phyloP scores from a whole-genome alignment of 352 stramenopile genomes.

The Pythium brachiatum region DNA sequence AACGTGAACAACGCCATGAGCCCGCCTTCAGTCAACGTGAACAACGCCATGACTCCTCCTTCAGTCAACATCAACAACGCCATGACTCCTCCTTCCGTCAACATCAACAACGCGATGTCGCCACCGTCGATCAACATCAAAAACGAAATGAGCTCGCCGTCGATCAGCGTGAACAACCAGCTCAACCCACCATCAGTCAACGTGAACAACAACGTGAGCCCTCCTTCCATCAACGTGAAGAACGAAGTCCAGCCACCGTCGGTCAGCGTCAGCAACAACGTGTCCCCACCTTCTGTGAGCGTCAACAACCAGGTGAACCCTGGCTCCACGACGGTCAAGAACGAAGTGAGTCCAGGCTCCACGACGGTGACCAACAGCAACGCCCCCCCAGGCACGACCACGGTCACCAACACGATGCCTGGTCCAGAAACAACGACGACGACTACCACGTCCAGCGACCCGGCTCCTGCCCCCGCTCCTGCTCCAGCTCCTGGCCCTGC shows the following conservation, averaged over 20 bases:
- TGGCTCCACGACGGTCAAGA: neutral
- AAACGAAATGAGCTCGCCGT: neutral
- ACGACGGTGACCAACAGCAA: constrained; percentile 13
- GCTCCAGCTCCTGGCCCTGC: neutral
- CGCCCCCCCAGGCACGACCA: neutral
- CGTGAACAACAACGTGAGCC: neutral
- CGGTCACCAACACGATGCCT: neutral
- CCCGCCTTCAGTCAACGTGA: neutral
- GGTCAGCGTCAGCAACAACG: constrained; percentile 4
- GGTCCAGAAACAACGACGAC: neutral
- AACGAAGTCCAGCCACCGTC: neutral
- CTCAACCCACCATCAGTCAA: neutral
- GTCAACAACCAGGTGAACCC: neutral
- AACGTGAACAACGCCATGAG: neutral
- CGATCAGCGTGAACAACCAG: neutral
- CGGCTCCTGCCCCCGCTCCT: neutral
- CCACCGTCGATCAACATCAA: neutral
- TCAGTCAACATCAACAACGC: neutral
- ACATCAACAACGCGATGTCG: neutral
- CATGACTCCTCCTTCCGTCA: neutral
- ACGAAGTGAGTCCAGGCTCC: constrained; percentile 2
- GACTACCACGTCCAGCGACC: neutral
- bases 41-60: neutral
- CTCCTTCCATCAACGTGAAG: constrained; percentile 6
- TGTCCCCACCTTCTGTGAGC: neutral